Conservation (phyloP, 257 asterid genomes). For the Gynochthodes officinalis region DNA sequence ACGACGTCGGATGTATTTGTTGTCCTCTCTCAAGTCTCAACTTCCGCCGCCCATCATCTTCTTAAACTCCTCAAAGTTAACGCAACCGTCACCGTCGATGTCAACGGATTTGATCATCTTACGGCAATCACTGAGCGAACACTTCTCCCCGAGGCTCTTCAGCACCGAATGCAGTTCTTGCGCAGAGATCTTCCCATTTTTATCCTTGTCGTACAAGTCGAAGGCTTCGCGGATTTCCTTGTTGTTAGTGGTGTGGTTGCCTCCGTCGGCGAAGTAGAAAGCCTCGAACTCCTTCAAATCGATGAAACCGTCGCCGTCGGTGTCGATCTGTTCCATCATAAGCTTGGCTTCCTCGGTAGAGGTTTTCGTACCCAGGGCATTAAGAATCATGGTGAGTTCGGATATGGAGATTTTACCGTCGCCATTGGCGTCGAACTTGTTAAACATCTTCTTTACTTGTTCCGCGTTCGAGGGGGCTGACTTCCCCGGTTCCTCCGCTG, state of each 20-base stretch:
- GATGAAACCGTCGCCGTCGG: conserved; percentile 87
- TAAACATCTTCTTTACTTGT: conserved; percentile 35
- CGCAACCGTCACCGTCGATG: conserved; percentile 89
- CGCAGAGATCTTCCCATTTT: conserved; percentile 79
- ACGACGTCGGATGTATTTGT: background rate
- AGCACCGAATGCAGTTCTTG: conserved; percentile 64
- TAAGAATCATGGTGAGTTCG: conserved; percentile 39
- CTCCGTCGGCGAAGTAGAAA: conserved; percentile 40
- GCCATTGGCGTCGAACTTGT: conserved; percentile 52
- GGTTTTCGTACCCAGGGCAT: conserved; percentile 51
- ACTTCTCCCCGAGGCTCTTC: conserved; percentile 65
- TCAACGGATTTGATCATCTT: conserved; percentile 74
- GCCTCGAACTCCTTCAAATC: conserved; percentile 73
- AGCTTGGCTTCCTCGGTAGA: conserved; percentile 50
- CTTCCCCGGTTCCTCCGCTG: conserved; percentile 13
- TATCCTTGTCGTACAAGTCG: conserved; percentile 68
- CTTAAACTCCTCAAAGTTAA: conserved; percentile 81
- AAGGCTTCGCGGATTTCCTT: conserved; percentile 80
- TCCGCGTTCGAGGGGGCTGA: conserved; percentile 15
- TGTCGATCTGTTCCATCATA: conserved; percentile 71
- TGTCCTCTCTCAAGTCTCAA: background rate
- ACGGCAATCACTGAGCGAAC: conserved; percentile 67
- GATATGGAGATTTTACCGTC: conserved; percentile 51
- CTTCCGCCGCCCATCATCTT: conserved; percentile 60
- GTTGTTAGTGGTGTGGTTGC: conserved; percentile 26